These are phyloP conservation scores for Coix lacrymajobi DNA, from an alignment of 176 grass and related monocot genomes.

Conservation along the genomic window DNA sequence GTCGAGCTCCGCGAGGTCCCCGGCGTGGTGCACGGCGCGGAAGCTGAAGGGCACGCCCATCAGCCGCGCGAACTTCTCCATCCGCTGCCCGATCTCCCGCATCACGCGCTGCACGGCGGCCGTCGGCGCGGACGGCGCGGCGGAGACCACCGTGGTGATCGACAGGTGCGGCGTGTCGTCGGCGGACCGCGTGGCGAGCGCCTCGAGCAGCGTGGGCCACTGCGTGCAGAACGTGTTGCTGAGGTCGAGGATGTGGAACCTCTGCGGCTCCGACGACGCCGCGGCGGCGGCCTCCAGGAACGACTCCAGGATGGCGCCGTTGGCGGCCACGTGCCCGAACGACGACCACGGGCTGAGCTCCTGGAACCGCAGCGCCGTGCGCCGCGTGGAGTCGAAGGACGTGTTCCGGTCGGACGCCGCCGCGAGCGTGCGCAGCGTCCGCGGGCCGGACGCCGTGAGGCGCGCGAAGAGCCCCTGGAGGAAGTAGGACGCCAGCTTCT, in stretches of 20 bases:
- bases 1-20: slow-evolving; percentile 80
- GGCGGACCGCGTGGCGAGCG: slow-evolving; percentile 80
- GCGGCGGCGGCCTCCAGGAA: slow-evolving; percentile 74
- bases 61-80: slow-evolving; percentile 97
- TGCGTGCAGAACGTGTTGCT: slow-evolving; percentile 99
- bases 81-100: slow-evolving; percentile 90
- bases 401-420: slow-evolving; percentile 73
- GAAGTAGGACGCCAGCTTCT: slow-evolving; percentile 93
- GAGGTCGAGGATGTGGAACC: slow-evolving; percentile 94
- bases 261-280: slow-evolving; percentile 38
- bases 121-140: slow-evolving; percentile 50
- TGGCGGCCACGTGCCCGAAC: slow-evolving; percentile 94
- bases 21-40: slow-evolving; percentile 72
- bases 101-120: slow-evolving; percentile 75
- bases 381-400: slow-evolving; percentile 90
- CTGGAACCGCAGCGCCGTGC: slow-evolving; percentile 86
- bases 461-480: slow-evolving; percentile 80
- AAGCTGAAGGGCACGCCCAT: slow-evolving; percentile 98
- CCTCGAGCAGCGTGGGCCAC: slow-evolving; percentile 98
- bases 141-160: slow-evolving; percentile 76
- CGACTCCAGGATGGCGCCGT: slow-evolving; percentile 92
- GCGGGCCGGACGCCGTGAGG: slow-evolving; percentile 67
- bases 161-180: slow-evolving; percentile 98
- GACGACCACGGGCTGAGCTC: slow-evolving; percentile 98
- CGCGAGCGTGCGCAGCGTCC: slow-evolving; percentile 64